Evolutionary conservation across 148 eudicot species (phyloP).

Genomic region (Simmondsia chinensis): DNA sequence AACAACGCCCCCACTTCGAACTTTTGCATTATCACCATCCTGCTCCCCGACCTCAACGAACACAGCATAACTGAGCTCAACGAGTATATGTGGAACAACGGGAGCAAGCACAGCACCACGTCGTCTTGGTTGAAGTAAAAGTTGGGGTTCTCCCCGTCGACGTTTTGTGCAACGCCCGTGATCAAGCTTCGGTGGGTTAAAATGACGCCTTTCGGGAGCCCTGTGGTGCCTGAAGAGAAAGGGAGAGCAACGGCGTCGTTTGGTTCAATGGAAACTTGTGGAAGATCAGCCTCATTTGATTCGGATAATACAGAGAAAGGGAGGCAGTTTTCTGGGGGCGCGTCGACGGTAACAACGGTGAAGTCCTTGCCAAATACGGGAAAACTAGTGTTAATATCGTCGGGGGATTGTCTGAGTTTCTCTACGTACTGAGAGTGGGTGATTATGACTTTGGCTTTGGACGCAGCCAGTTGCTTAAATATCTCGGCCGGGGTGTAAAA

Average conservation of each 20-base stretch:
- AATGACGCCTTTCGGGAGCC: slow-evolving; percentile 79
- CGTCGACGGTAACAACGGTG: slow-evolving; percentile 42
- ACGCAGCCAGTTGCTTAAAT: slow-evolving; percentile 42
- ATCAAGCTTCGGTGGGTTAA: slow-evolving; percentile 66
- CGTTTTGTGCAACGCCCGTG: slow-evolving; percentile 81
- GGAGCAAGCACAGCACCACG: slow-evolving; percentile 65
- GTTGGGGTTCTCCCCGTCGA: slow-evolving; percentile 85
- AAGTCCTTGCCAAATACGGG: slow-evolving; percentile 37
- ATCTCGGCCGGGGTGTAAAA: slow-evolving; percentile 56
- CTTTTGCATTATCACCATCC: slow-evolving; percentile 56
- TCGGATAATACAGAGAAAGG: slow-evolving; percentile 35
- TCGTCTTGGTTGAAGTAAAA: slow-evolving; percentile 48
- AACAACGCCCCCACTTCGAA: slow-evolving; percentile 49
- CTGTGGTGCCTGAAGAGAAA: slow-evolving; percentile 91
- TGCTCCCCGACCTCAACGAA: slow-evolving; percentile 55
- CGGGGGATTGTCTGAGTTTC: slow-evolving; percentile 37
- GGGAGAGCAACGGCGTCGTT: slow-evolving; percentile 71
- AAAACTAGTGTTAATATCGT: too few relatives aligned
- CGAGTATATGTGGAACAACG: slow-evolving; percentile 74
- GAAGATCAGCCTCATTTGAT: slow-evolving; percentile 24
- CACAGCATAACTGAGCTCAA: slow-evolving; percentile 61
- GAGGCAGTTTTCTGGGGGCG: slow-evolving; percentile 34
- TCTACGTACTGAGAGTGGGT: slow-evolving; percentile 61
- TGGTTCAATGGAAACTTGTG: slow-evolving; percentile 29
- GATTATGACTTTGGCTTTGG: slow-evolving; percentile 42